Percentiles rank a stretch among this genome's conserved stretches.
phyloP scores from a whole-genome alignment of 2,329 filamentous ascomycete genomes.

The Metarhizium rileyi region DNA sequence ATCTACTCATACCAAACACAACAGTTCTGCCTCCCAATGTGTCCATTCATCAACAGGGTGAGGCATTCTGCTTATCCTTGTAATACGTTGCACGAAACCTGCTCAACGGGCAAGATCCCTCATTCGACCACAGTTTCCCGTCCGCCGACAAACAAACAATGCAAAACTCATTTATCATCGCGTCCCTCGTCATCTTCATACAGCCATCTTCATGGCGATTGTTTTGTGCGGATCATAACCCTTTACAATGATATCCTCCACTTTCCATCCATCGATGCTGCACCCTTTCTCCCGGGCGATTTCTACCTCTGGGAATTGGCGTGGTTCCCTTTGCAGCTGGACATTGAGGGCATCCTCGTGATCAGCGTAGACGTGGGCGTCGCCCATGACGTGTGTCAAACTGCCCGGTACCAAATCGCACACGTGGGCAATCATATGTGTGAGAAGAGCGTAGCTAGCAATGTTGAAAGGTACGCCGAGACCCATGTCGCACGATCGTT shows the following conservation, averaged over 20 bases:
- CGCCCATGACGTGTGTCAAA: slow-evolving; percentile 92
- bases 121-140: no score
- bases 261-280: slow-evolving; percentile 81
- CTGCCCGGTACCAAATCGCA: slow-evolving; percentile 77
- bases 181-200: slow-evolving; percentile 32
- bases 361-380: slow-evolving; percentile 93
- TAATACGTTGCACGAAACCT: neutral
- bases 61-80: neutral
- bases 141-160: neutral
- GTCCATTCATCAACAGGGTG: neutral
- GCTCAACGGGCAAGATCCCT: neutral
- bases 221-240: slow-evolving; percentile 86
- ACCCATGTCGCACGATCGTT: slow-evolving; percentile 93
- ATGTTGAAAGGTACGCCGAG: slow-evolving; percentile 98
- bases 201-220: slow-evolving; percentile 99
- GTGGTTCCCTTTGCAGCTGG: slow-evolving; percentile 73
- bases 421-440: slow-evolving; percentile 88
- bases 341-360: slow-evolving; percentile 79
- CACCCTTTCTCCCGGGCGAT: slow-evolving; percentile 60
- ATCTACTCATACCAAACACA: neutral
- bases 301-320: slow-evolving; percentile 68
- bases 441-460: slow-evolving; percentile 84
- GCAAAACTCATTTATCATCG: neutral
- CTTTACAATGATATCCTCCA: slow-evolving; percentile 77
- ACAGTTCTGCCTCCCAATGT: neutral